Evolutionary conservation across 306 rosid species (phyloP).

Genomic region (Morella rubra): DNA sequence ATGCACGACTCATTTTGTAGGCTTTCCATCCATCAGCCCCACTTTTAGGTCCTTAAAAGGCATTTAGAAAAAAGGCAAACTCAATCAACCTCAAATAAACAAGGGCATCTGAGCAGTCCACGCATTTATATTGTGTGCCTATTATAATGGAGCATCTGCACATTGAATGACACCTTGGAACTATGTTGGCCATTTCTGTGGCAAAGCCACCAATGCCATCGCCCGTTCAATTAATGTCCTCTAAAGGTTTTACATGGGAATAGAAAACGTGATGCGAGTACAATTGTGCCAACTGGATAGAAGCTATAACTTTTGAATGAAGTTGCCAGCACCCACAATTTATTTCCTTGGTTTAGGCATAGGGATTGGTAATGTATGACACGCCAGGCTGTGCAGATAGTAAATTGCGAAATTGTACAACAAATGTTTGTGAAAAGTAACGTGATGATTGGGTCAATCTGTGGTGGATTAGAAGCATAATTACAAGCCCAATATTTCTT

Average conservation of each 20-base stretch:
- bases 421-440: too few relatives aligned
- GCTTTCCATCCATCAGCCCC: slow-evolving; percentile 43
- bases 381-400: too few relatives aligned
- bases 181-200: slow-evolving; percentile 35
- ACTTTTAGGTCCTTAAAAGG: slow-evolving; percentile 19
- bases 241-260: not conserved
- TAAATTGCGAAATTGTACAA: too few relatives aligned
- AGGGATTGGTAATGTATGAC: too few relatives aligned
- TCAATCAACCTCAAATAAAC: slow-evolving; percentile 18
- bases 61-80: slow-evolving; percentile 22
- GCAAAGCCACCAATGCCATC: slow-evolving; percentile 29
- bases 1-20: slow-evolving; percentile 64
- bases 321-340: too few relatives aligned
- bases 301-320: not conserved
- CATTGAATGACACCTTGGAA: slow-evolving; percentile 36
- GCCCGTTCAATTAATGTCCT: slow-evolving; percentile 10
- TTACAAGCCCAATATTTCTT: too few relatives aligned
- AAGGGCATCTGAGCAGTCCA: slow-evolving; percentile 9
- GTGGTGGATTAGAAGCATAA: too few relatives aligned
- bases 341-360: too few relatives aligned
- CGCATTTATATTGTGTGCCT: slow-evolving; percentile 6
- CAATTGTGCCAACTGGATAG: not conserved
- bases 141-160: not conserved
- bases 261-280: not conserved
- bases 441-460: too few relatives aligned